Evolutionary conservation across 371 early-diverging fungal species (phyloP).

Genomic region (Haplosporangium sp.): DNA sequence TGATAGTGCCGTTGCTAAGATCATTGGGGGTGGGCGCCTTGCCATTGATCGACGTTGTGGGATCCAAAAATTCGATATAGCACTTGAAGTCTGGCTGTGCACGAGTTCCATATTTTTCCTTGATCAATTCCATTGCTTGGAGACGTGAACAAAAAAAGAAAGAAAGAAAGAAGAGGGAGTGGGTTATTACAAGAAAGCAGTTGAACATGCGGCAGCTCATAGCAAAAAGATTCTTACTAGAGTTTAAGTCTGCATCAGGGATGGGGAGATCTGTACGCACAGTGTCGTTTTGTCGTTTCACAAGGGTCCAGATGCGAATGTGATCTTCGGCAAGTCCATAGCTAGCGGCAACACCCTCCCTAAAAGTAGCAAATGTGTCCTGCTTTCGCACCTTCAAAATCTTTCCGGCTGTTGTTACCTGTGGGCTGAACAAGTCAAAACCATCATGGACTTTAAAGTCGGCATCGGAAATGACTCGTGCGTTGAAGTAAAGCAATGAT

Average conservation of each 20-base stretch:
- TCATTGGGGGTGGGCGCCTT: constrained; percentile 48
- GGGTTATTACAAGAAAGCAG: constrained; percentile 5
- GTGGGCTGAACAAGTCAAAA: constrained; percentile 81
- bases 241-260: constrained; percentile 52
- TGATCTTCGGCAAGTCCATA: constrained; percentile 63
- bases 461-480: constrained; percentile 58
- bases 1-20: constrained; percentile 56
- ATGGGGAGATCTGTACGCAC: constrained; percentile 82
- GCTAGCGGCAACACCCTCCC: constrained; percentile 63
- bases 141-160: neutral
- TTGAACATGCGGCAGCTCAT: no score
- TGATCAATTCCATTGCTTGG: constrained; percentile 61
- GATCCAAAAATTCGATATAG: constrained; percentile 65
- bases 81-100: constrained; percentile 64
- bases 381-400: constrained; percentile 66
- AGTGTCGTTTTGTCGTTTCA: constrained; percentile 87
- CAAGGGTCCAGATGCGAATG: constrained; percentile 88
- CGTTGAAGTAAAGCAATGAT: constrained; percentile 31
- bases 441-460: constrained; percentile 79
- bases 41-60: constrained; percentile 14
- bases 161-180: neutral
- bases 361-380: constrained; percentile 69
- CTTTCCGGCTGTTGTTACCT: constrained; percentile 43
- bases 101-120: constrained; percentile 58
- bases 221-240: constrained; percentile 56